phyloP scores from a whole-genome alignment of 257 asterid genomes.

The Osmanthus fragrans region DNA sequence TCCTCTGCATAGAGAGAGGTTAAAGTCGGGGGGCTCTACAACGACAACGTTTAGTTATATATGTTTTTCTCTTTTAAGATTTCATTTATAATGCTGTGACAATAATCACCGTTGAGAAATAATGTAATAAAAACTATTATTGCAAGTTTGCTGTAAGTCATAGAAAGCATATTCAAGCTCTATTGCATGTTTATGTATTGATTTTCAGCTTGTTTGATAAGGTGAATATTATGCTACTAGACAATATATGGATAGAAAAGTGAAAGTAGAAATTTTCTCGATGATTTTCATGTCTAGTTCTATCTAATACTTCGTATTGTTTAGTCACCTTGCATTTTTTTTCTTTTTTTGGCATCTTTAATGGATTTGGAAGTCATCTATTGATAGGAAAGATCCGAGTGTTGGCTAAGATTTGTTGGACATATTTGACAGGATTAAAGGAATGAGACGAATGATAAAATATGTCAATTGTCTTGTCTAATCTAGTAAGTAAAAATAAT shows the following conservation, averaged over 20 bases:
- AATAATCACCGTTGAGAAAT: conserved; percentile 28
- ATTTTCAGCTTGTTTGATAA: background rate
- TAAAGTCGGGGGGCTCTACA: conserved; percentile 15
- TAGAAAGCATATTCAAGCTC: conserved; percentile 1
- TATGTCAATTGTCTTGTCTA: too few species aligned
- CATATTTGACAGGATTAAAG: too few species aligned
- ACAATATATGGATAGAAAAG: background rate
- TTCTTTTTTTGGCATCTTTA: too few species aligned
- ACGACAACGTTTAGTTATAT: conserved; percentile 24
- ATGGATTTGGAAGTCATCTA: too few species aligned
- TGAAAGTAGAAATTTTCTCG: background rate
- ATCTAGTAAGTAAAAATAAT: too few species aligned
- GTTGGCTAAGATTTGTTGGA: too few species aligned
- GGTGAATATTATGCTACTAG: background rate
- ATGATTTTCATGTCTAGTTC: background rate
- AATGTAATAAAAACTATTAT: conserved; percentile 30
- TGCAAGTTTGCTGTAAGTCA: conserved; percentile 16
- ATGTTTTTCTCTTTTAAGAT: conserved; percentile 15
- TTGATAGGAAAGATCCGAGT: too few species aligned
- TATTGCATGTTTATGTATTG: conserved; percentile 15
- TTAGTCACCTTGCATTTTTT: background rate
- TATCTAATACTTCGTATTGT: background rate
- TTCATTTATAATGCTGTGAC: conserved; percentile 18
- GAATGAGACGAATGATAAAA: too few species aligned
- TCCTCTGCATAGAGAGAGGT: conserved; percentile 23